Evolutionary conservation across 169 alveolate species (phyloP).

Genomic region (Theileria orientalis): DNA sequence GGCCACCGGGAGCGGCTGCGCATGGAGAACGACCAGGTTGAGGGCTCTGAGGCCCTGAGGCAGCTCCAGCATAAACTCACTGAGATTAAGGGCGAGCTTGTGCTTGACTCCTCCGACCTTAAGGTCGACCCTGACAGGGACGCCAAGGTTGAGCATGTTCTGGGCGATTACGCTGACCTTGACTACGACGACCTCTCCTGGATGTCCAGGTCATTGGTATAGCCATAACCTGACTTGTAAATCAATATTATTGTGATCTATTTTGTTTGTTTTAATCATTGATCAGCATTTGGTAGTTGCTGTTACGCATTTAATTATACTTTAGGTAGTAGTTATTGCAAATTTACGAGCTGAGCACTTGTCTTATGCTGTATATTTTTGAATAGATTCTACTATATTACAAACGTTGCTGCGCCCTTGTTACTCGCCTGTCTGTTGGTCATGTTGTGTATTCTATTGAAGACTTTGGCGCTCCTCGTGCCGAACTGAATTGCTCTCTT

Average conservation of each 20-base stretch:
- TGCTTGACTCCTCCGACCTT: background rate
- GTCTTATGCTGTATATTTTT: no score
- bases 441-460: conserved; percentile 50
- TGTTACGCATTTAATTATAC: background rate
- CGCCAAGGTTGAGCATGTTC: background rate
- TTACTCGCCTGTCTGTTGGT: conserved; percentile 59
- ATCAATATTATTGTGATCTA: background rate
- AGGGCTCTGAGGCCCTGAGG: conserved; percentile 32
- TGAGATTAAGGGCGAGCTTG: conserved; percentile 28
- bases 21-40: conserved; percentile 48
- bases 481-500: conserved; percentile 79
- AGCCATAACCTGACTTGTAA: background rate
- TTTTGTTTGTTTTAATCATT: background rate
- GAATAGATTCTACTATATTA: no score
- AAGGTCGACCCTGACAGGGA: background rate
- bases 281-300: background rate
- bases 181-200: conserved; percentile 45
- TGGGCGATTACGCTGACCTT: background rate
- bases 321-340: no score
- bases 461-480: conserved; percentile 59
- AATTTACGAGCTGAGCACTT: no score
- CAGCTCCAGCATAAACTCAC: conserved; percentile 23
- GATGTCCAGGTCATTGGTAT: conserved; percentile 37
- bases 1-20: conserved; percentile 35
- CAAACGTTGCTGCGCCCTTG: no score